Evolutionary conservation across 2,329 filamentous ascomycete species (phyloP).

Genomic region (Endoconidiophora laricicola): DNA sequence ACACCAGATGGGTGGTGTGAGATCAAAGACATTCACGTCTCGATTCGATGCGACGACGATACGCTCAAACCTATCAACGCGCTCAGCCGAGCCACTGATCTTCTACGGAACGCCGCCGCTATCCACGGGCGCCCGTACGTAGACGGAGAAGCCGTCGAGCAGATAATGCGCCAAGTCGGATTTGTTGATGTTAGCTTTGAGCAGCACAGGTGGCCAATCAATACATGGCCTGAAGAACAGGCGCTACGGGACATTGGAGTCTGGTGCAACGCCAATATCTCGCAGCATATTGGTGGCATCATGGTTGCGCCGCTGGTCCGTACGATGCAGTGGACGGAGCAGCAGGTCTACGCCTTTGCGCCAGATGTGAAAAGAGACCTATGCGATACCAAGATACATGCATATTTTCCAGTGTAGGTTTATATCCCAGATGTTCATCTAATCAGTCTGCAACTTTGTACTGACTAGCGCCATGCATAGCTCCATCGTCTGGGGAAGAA

Average conservation of each 20-base stretch:
- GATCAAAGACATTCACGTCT: neutral
- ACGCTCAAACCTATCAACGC: neutral
- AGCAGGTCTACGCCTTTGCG: neutral
- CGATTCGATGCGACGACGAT: neutral
- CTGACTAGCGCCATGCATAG: too few relatives aligned
- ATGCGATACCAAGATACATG: neutral
- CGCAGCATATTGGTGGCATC: neutral
- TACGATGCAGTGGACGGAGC: neutral
- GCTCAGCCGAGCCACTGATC: neutral
- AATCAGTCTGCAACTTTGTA: too few relatives aligned
- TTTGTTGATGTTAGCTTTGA: neutral
- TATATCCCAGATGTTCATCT: too few relatives aligned
- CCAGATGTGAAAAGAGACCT: too few relatives aligned
- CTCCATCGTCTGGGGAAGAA: too few relatives aligned
- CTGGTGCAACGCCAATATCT: neutral
- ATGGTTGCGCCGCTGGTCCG: neutral
- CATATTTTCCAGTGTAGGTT: conserved; percentile 2
- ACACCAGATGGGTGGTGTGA: conserved; percentile 1
- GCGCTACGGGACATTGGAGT: neutral
- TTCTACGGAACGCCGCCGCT: neutral
- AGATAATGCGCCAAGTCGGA: neutral
- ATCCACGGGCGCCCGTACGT: conserved; percentile 1
- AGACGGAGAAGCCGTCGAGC: neutral
- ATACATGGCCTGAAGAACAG: conserved; percentile 1
- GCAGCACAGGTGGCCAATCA: neutral